phyloP scores from a whole-genome alignment of 352 stramenopile genomes.

The Globisporangium emineosum region DNA sequence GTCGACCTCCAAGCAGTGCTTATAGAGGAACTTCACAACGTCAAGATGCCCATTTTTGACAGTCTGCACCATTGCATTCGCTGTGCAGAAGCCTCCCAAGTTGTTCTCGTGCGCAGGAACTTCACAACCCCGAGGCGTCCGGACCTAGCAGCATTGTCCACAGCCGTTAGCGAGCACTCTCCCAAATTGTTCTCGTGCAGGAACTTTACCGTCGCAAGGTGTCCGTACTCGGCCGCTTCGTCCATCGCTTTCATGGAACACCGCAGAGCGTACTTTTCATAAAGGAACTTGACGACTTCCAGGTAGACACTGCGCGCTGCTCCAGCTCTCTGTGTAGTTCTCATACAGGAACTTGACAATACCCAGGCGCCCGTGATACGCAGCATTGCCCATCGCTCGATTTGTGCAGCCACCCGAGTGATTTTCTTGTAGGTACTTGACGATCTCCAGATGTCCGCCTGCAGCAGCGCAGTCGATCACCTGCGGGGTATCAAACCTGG shows the following conservation, averaged over 20 bases:
- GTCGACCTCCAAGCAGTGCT: neutral
- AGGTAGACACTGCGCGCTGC: neutral
- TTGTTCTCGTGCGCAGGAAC: neutral
- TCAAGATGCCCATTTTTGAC: neutral
- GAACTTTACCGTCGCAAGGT: no score
- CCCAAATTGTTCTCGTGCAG: no score
- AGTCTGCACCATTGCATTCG: neutral
- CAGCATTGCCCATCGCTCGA: neutral
- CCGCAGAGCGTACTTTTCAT: no score
- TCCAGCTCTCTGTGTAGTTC: neutral
- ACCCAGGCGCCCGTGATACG: neutral
- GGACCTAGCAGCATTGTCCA: no score
- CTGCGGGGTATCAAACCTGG: neutral
- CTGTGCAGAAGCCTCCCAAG: neutral
- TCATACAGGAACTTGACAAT: neutral
- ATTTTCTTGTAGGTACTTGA: neutral
- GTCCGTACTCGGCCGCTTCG: no score
- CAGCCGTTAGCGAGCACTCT: no score
- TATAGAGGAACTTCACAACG: neutral
- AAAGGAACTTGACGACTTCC: neutral
- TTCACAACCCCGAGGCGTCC: neutral
- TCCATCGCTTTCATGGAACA: no score
- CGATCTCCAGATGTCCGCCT: neutral
- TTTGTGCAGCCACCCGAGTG: neutral
- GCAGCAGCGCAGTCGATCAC: neutral